Evolutionary conservation across 352 stramenopile genomes (phyloP).

Genomic region (Globisporangium canariense): DNA sequence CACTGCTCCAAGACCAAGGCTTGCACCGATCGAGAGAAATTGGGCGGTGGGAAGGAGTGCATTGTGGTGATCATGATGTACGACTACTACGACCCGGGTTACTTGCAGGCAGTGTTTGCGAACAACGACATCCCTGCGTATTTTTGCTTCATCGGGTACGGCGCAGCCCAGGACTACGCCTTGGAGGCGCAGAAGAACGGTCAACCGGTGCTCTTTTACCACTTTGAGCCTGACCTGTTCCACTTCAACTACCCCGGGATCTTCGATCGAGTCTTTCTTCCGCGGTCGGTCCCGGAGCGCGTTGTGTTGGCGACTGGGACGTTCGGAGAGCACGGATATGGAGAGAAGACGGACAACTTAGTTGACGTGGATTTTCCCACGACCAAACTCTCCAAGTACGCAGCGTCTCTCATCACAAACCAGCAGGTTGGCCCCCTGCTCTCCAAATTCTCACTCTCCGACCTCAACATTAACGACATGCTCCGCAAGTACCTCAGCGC

Average conservation of each 20-base stretch:
- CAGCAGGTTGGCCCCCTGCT: neutral
- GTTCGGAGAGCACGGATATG: conserved; percentile 53
- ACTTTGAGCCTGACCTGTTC: conserved; percentile 51
- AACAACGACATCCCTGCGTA: conserved; percentile 31
- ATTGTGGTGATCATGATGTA: conserved; percentile 25
- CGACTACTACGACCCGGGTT: conserved; percentile 18
- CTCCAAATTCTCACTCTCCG: conserved; percentile 18
- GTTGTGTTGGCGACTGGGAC: conserved; percentile 28
- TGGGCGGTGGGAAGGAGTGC: conserved; percentile 12
- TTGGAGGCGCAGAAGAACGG: conserved; percentile 3
- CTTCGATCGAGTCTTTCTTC: conserved; percentile 42
- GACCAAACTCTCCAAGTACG: conserved; percentile 35
- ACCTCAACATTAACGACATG: conserved; percentile 41
- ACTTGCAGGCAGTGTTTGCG: conserved; percentile 21
- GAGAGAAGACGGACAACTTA: conserved; percentile 35
- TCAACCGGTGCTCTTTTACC: conserved; percentile 36
- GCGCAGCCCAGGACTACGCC: conserved; percentile 5
- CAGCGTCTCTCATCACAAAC: conserved; percentile 15
- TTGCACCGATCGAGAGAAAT: conserved; percentile 18
- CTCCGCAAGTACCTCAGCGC: conserved; percentile 22
- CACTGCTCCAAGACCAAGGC: conserved; percentile 29
- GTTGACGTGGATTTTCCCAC: conserved; percentile 43
- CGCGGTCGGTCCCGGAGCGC: conserved; percentile 23
- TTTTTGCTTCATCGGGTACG: conserved; percentile 34
- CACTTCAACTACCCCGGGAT: conserved; percentile 23